Evolutionary conservation across 163 green algal species (phyloP), one percentile per base, ranked within the genome.

Genomic region (Trebouxiophyceae sp.): DNA sequence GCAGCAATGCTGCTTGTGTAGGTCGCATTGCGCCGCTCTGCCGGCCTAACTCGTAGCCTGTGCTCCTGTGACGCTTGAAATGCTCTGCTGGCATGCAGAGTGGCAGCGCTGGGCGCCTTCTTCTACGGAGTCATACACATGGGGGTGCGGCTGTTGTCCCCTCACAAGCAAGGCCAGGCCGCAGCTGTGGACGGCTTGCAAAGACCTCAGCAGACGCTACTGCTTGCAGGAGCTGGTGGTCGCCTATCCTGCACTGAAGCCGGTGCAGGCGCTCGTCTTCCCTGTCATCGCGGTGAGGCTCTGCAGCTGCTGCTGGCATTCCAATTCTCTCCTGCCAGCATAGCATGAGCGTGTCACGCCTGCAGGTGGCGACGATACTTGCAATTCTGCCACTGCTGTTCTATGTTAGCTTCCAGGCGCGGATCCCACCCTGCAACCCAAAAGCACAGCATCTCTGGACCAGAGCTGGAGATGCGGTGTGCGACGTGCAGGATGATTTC

Each of bases 401-500:
- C 30, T 67, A 61, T 23, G 6, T 67, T 5, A 59, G 28, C 8
- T 57, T 33, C 22, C 60, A 66, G 60, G 60, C 45, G 6, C 1
- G 45, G 20, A 23, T 33, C 22, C 32, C 33, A n/a, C 33, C 22
- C 26, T 34, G 26, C 26, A 44, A 23, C 24, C 34, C 34, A 29
- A 5, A 33, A 7, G 6, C 22, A 39, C 54, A 44, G 24, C 24
- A 44, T 12, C 24, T 60, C 22, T n/a, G n/a, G n/a, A n/a, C n/a
- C n/a, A n/a, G n/a, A n/a, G n/a, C n/a, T n/a, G n/a, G n/a, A n/a
- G n/a, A n/a, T n/a, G n/a, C n/a, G n/a, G n/a, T n/a, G n/a, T n/a
- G n/a, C n/a, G n/a, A n/a, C 2, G 33, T 50, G 30, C 62, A 67
- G 62, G 30, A 24, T 12, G 46, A 67, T 19, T 67, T 67, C 28